Conservation (phyloP, 495 filamentous ascomycete species). For the Talaromyces ruber region DNA sequence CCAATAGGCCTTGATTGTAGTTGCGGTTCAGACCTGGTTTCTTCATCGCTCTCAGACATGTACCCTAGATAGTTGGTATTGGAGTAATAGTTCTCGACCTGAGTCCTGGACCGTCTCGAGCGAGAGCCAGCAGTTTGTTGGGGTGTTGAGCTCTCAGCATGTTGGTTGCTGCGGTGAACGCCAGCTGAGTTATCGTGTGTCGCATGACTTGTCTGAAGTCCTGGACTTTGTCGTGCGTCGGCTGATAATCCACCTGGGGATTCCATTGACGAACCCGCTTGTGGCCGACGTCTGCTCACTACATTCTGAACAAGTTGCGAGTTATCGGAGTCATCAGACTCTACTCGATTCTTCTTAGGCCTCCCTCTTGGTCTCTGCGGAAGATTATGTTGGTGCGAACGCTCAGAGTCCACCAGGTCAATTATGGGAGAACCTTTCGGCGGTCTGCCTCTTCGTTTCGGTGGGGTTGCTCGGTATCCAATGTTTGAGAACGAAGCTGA, state of each 20-base stretch:
- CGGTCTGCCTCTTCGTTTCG: not conserved
- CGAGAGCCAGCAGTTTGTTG: constrained; percentile 10
- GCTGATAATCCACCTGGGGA: not conserved
- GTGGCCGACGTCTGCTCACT: not conserved
- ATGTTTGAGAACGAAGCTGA: not conserved
- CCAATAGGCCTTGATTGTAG: not conserved
- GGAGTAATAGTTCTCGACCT: constrained; percentile 20
- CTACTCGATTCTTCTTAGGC: not conserved
- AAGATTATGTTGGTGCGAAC: not conserved
- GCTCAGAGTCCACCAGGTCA: not conserved
- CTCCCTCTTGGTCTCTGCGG: not conserved
- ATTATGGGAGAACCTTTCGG: not conserved
- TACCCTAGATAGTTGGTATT: constrained; percentile 5
- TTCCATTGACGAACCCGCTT: not conserved
- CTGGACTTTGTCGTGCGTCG: not conserved
- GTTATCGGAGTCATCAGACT: not conserved
- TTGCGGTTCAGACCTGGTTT: not conserved
- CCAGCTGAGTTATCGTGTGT: not conserved
- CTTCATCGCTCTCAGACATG: constrained; percentile 4
- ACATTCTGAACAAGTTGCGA: not conserved
- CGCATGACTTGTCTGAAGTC: not conserved
- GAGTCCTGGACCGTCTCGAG: constrained; percentile 14
- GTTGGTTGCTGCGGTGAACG: not conserved
- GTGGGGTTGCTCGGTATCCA: not conserved
- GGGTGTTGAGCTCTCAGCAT: not conserved